Evolutionary conservation across 352 stramenopile species (phyloP), one percentile per base, ranked within the genome.

Genomic region (Pythium volutum): DNA sequence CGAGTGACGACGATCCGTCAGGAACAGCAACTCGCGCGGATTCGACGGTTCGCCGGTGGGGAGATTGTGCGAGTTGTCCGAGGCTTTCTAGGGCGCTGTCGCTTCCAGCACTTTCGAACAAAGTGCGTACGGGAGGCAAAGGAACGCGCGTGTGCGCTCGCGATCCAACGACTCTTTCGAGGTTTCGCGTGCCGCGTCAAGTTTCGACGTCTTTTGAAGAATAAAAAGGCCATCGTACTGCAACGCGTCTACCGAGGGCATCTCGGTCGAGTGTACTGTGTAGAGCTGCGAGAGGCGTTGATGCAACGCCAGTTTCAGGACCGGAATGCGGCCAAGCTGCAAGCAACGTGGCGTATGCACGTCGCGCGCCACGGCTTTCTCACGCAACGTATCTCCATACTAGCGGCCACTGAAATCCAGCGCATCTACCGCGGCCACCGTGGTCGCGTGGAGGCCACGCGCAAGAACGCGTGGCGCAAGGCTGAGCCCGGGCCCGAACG

Each of bases 331-430:
- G 73, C 84, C 5, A 93, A 88, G 55, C 45, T 98, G 25, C 91
- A 98, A 63, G 81, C 88, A 20, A 91, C 86, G 1, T 98, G 87
- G 84, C 79, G 79, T 11, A 97, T 97, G 89, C 83, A 95, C 51
- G 55, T 82, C 2, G 78, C 70, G 1, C 71, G 84, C 18, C 79
- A 95, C 4, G 55, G 77, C 57, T 97, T 85, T 52, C 66, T 94
- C 23, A 73, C 61, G 6, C 65, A 72, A 31, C 74, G 89, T 0
- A 81, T 95, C 46, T 81, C 72, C 6, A 73, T 80, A 38, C 59
- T 97, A 2, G 92, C 93, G 14, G 88, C 88, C 3, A 79, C 77
- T 12, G 88, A 97, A 71, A 89, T 98, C 31, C 92, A 98, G 72
- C 79, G 92, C 14, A 62, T 96, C 20, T 98, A 91, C 62, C 81